Evolutionary conservation across 129 eudicot genomes (phyloP).

Genomic region (Deinandra increscens): DNA sequence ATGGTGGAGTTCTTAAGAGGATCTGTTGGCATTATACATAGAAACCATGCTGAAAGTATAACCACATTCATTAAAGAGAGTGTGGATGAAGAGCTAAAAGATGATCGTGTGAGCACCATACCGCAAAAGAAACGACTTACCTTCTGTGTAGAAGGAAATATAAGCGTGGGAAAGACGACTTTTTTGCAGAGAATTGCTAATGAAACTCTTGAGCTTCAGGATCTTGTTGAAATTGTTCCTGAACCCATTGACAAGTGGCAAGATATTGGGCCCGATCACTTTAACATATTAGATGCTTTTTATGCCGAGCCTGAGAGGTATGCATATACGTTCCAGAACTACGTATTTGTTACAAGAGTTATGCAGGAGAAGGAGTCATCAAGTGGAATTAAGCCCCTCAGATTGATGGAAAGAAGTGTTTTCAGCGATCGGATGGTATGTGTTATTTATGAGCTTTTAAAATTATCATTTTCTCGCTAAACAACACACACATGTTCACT

Average conservation of each 20-base stretch:
- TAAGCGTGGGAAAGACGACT: conserved; percentile 88
- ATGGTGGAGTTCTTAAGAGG: conserved; percentile 84
- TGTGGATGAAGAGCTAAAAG: conserved; percentile 85
- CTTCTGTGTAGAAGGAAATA: conserved; percentile 91
- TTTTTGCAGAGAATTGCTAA: conserved; percentile 90
- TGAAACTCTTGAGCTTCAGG: conserved; percentile 84
- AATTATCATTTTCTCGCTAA: not conserved
- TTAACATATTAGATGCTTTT: conserved; percentile 81
- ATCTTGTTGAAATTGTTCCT: conserved; percentile 92
- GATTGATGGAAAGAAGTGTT: conserved; percentile 94
- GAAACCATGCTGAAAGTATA: conserved; percentile 89
- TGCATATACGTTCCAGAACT: conserved; percentile 91
- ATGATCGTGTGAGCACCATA: conserved; percentile 27
- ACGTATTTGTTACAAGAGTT: conserved; percentile 86
- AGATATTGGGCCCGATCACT: conserved; percentile 86
- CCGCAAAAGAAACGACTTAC: conserved; percentile 61
- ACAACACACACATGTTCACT: not conserved
- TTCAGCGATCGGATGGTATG: conserved; percentile 92
- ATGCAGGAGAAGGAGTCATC: conserved; percentile 98
- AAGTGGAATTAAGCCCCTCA: conserved; percentile 73
- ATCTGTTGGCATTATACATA: conserved; percentile 86
- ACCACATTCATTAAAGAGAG: conserved; percentile 76
- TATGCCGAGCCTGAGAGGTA: conserved; percentile 88
- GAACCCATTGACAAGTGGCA: conserved; percentile 96
- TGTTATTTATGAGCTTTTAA: not conserved